Base-by-base conservation (phyloP, 148 eudicot species). In the Chenopodium suecicum region DNA sequence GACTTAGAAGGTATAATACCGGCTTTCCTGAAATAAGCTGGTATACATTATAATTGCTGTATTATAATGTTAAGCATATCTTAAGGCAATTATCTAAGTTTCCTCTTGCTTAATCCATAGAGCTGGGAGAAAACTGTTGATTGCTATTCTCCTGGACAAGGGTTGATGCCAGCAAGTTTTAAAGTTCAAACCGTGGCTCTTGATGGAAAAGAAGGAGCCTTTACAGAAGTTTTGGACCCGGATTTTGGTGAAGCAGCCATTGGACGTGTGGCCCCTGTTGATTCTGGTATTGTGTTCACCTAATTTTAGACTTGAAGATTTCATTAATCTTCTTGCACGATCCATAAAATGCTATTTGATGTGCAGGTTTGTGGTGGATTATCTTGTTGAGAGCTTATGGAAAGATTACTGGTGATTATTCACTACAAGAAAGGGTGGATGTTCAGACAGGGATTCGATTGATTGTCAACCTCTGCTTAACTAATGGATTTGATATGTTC, bases 191-290 rank as follows among this genome's bases (percentile, higher is more conserved):
- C 76, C 27, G 85, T 85, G 68, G 89, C 92, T 76, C 89, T 91
- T 56, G 90, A 91, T 46, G 94, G 91, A 77, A 88, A 85, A 67
- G 85, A 82, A 76, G 95, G 95, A 76, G 92, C 89, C 73, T 82
- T 82, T 58, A 95, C 91, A 89, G 98, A 95, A 85, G 87, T 93
- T 66, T 83, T 91, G 44, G 98, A 94, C 84, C 98, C 98, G 23
- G 97, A 93, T 87, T 94, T 94, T 83, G 98, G 97, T 79, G 98
- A 93, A 91, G 90, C 98, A n/a, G 95, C 98, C 77, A 93, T 94
- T 84, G 97, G 97, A 65, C 95, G 97, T 54, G 97, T 93, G 77
- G 98, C 98, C 16, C 98, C 95, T 66, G 95, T 93, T 76, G 98
- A 94, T 89, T 94, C 98, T 73, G 98, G 98, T 94, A 88, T 75